Conservation (phyloP, 140 eudicot genomes). For the Ambrosia hybrid region DNA sequence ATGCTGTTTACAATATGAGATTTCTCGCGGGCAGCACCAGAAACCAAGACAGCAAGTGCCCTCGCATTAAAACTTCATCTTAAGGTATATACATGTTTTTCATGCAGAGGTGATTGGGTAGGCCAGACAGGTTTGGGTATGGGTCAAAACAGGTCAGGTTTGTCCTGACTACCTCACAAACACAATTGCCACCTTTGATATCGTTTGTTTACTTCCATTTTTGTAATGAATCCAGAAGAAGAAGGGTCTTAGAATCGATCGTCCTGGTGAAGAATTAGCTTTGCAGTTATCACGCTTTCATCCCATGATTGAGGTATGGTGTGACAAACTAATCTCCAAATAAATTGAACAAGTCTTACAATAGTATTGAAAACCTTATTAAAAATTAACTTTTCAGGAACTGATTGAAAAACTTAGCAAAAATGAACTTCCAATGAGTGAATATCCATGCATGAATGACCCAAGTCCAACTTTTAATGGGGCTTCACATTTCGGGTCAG, state of each 20-base stretch:
- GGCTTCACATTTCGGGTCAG: constrained; percentile 39
- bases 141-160: not conserved
- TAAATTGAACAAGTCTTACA: not conserved
- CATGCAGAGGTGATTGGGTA: not conserved
- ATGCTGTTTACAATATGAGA: constrained; percentile 74
- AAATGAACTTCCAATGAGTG: constrained; percentile 71
- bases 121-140: not conserved
- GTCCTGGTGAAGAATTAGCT: constrained; percentile 62
- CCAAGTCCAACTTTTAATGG: constrained; percentile 53
- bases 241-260: constrained; percentile 71
- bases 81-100: constrained; percentile 46
- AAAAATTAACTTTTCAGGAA: constrained; percentile 41
- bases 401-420: constrained; percentile 69
- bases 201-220: constrained; percentile 1
- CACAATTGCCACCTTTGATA: not conserved
- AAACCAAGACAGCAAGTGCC: constrained; percentile 31
- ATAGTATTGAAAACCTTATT: not conserved
- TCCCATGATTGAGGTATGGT: constrained; percentile 78
- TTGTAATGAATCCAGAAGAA: constrained; percentile 40
- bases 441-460: constrained; percentile 83
- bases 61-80: constrained; percentile 51
- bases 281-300: constrained; percentile 88
- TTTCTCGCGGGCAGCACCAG: constrained; percentile 64
- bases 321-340: constrained; percentile 16
- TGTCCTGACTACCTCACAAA: no score